These are phyloP conservation scores for Microstegium vimineum DNA, from an alignment of 176 grass and related monocot species.

Conservation along the genomic window DNA sequence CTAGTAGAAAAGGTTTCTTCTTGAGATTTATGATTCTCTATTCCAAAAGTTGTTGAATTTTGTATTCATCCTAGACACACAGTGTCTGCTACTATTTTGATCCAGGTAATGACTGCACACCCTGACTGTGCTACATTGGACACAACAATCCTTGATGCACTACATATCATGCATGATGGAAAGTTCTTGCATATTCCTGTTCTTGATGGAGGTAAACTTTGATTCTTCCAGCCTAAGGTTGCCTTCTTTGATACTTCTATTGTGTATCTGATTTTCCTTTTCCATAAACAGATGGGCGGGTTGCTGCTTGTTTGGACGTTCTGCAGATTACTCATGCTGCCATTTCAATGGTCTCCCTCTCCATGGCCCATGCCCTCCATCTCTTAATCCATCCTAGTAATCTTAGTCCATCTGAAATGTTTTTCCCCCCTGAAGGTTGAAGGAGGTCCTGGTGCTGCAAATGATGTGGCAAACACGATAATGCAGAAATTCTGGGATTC, in stretches of 20 bases:
- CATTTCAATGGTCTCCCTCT: slow-evolving; percentile 72
- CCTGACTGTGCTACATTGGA: slow-evolving; percentile 76
- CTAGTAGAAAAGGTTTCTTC: slow-evolving; percentile 86
- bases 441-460: slow-evolving; percentile 61
- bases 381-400: not conserved
- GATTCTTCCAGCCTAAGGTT: not conserved
- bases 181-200: slow-evolving; percentile 99
- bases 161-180: slow-evolving; percentile 90
- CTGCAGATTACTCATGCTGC: slow-evolving; percentile 94
- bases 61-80: slow-evolving; percentile 27
- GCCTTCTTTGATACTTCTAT: slow-evolving; percentile 4
- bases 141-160: slow-evolving; percentile 88
- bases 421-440: slow-evolving; percentile 51
- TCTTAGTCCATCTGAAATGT: slow-evolving; percentile 9
- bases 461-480: slow-evolving; percentile 79
- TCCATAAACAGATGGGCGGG: slow-evolving; percentile 49
- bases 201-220: slow-evolving; percentile 67
- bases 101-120: slow-evolving; percentile 86
- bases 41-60: not conserved
- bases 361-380: not conserved
- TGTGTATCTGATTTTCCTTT: slow-evolving; percentile 13
- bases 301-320: slow-evolving; percentile 96
- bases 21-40: slow-evolving; percentile 8
- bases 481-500: slow-evolving; percentile 98
- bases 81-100: slow-evolving; percentile 19